Percentiles rank a stretch among this genome's conserved stretches.
Conservation (phyloP, 1,284 basidiomycete genomes). For the Rhodotorula sp. region DNA sequence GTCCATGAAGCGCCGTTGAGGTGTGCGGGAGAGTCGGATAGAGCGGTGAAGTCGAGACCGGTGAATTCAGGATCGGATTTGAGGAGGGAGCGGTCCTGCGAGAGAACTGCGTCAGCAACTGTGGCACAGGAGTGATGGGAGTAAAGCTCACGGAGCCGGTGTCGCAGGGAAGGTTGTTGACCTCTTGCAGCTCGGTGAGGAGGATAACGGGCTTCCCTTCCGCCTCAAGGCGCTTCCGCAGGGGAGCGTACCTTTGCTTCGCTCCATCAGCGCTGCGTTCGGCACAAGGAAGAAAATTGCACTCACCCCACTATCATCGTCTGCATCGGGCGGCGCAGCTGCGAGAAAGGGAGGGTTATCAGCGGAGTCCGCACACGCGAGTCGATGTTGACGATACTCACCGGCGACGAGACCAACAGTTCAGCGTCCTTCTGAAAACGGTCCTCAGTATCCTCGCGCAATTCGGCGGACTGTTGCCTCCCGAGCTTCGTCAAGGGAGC, state of each 20-base stretch:
- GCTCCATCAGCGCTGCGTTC: no score
- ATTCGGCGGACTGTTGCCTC: constrained; percentile 44
- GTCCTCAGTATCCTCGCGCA: constrained; percentile 46
- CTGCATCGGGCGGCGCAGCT: constrained; percentile 51
- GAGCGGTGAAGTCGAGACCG: constrained; percentile 47
- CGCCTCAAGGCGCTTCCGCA: constrained; percentile 45
- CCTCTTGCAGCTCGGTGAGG: constrained; percentile 50
- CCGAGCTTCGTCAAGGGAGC: constrained; percentile 49
- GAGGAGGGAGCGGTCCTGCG: constrained; percentile 43
- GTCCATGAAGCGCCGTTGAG: constrained; percentile 44
- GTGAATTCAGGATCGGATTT: constrained; percentile 44
- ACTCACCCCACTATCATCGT: constrained; percentile 49
- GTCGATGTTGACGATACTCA: constrained; percentile 10
- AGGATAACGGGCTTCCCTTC: constrained; percentile 42
- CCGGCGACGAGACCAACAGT: constrained; percentile 49
- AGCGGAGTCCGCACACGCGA: no score
- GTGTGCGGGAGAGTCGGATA: not conserved
- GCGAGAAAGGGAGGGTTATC: not conserved
- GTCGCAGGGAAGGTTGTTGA: constrained; percentile 49
- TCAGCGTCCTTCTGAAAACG: constrained; percentile 47
- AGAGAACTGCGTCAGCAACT: no score
- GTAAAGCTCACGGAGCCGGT: constrained; percentile 39
- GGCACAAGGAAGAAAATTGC: not conserved
- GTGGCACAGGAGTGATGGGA: no score
- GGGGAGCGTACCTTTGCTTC: constrained; percentile 31